Conservation (phyloP, 2,329 filamentous ascomycete species). For the Knoxdaviesia capensis region DNA sequence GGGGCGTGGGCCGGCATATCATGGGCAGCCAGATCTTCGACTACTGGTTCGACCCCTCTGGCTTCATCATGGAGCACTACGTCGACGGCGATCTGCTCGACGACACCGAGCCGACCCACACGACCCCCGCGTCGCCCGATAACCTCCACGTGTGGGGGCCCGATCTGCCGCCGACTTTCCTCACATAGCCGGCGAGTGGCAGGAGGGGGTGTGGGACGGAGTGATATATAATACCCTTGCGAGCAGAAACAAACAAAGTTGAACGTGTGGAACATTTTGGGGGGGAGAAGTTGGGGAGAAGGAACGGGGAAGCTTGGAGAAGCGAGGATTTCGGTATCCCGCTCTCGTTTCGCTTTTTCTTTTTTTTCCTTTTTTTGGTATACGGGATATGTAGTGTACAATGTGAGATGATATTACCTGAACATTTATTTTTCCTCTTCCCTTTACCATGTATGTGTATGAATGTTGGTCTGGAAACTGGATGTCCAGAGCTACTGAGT, state of each 20-base stretch:
- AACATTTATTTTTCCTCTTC: background rate
- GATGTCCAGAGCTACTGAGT: too few relatives aligned
- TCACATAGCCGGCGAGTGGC: conserved; percentile 3
- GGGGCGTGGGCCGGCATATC: conserved; percentile 53
- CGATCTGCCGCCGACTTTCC: conserved; percentile 5
- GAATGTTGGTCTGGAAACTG: too few relatives aligned
- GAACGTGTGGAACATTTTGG: background rate
- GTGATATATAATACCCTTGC: background rate
- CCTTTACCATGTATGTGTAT: too few relatives aligned
- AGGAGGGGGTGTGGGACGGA: too few relatives aligned
- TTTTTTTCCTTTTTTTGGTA: background rate
- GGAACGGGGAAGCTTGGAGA: background rate
- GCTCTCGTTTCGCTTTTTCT: background rate
- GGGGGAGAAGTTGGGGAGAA: background rate
- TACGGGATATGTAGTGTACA: background rate
- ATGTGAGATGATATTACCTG: background rate
- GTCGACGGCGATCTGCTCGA: conserved; percentile 48
- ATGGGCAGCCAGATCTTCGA: conserved; percentile 49
- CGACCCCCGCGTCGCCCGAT: conserved; percentile 17
- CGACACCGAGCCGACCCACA: conserved; percentile 26
- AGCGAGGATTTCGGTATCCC: background rate
- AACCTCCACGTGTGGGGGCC: conserved; percentile 22
- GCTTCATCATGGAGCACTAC: conserved; percentile 50
- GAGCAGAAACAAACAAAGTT: background rate
- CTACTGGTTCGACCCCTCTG: conserved; percentile 29